Percentiles rank a stretch among this genome's conserved stretches.
phyloP scores from a whole-genome alignment of 495 filamentous ascomycete species.

The Penicillium pancosmium region DNA sequence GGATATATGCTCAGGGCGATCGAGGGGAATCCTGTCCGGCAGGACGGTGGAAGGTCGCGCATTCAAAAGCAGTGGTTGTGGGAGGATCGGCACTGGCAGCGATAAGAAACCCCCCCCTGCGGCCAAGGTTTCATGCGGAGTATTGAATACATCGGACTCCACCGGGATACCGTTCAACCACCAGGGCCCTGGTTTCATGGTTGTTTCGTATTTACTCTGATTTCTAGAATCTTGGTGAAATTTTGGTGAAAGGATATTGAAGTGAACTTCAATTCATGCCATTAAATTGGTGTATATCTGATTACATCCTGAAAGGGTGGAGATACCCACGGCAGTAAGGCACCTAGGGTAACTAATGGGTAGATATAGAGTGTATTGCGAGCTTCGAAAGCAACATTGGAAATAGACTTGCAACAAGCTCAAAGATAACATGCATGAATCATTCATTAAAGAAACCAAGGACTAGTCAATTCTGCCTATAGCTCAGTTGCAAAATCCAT shows the following conservation, averaged over 20 bases:
- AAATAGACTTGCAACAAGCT: too few species aligned
- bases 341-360: too few species aligned
- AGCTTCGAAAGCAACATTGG: too few species aligned
- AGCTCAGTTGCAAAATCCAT: conserved; percentile 4
- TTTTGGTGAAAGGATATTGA: too few species aligned
- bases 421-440: neutral
- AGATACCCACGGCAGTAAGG: too few species aligned
- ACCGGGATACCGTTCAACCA: neutral
- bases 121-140: too few species aligned
- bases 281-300: too few species aligned
- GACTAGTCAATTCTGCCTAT: neutral
- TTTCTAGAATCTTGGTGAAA: too few species aligned
- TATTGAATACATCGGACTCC: neutral
- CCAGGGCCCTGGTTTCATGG: neutral
- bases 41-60: conserved; percentile 8
- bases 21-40: conserved; percentile 11
- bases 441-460: conserved; percentile 7
- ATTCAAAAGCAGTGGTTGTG: conserved; percentile 23
- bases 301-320: too few species aligned
- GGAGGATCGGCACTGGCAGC: conserved; percentile 15
- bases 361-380: too few species aligned
- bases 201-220: neutral
- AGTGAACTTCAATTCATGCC: too few species aligned
- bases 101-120: conserved; percentile 6
- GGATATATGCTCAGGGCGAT: neutral